These are phyloP conservation scores for Aspergillus uvarum DNA, from an alignment of 2,329 filamentous ascomycete genomes.

Conservation along the genomic window DNA sequence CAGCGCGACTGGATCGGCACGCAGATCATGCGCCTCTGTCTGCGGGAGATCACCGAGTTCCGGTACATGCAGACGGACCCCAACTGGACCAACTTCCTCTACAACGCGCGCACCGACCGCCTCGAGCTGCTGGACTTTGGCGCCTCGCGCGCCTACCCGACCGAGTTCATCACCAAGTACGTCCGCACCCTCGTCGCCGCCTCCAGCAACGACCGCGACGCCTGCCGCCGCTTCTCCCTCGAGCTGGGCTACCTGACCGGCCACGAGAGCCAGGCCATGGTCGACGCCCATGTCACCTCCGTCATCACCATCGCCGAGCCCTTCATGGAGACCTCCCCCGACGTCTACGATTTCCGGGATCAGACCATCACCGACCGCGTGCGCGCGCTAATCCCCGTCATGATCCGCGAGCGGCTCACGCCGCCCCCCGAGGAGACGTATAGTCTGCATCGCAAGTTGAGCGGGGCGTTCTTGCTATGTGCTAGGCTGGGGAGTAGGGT, in stretches of 20 bases:
- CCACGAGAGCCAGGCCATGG: conserved; percentile 79
- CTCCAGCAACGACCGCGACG: conserved; percentile 63
- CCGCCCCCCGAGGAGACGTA: conserved; percentile 98
- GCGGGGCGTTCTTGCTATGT: conserved; percentile 90
- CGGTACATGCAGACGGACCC: conserved; percentile 98
- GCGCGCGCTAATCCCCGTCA: conserved; percentile 81
- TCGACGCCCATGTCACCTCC: conserved; percentile 84
- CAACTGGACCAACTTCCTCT: conserved; percentile 99
- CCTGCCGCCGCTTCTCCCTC: conserved; percentile 67
- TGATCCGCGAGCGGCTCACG: conserved; percentile 83
- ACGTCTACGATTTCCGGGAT: conserved; percentile 85
- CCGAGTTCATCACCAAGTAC: conserved; percentile 76
- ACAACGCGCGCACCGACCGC: conserved; percentile 68
- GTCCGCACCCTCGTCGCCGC: conserved; percentile 78
- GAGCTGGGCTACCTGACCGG: conserved; percentile 89
- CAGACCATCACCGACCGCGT: conserved; percentile 98
- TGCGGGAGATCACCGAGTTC: conserved; percentile 92
- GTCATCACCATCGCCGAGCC: conserved; percentile 90
- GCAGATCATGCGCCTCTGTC: conserved; percentile 84
- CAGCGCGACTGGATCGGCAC: conserved; percentile 96
- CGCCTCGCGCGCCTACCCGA: conserved; percentile 81
- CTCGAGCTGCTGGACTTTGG: conserved; percentile 96
- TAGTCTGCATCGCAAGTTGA: conserved; percentile 88
- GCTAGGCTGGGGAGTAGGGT: conserved; percentile 82
- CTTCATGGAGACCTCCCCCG: conserved; percentile 72